Evolutionary conservation across 2,329 filamentous ascomycete genomes (phyloP), one percentile per base, ranked within the genome.

Genomic region (Epichloe glyceriae): DNA sequence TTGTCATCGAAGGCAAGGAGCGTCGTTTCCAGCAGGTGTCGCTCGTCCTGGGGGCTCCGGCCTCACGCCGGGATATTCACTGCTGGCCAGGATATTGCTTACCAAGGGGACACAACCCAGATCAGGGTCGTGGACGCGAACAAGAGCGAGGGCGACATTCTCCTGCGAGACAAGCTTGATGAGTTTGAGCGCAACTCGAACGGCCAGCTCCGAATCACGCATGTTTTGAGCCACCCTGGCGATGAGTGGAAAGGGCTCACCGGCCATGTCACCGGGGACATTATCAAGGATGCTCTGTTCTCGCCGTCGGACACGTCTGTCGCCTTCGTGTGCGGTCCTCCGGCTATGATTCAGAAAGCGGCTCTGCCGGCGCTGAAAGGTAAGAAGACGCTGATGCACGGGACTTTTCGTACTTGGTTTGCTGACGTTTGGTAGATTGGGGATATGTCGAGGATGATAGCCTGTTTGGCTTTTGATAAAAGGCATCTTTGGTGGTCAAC

Each of bases 31-130:
- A 62, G 19, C 67, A 65, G 12, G 66, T 78, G 19, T 70, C 67
- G 0, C 67, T 78, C 8, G 66, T 78, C 2, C 65, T 78, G 74
- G 74, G 1, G 73, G 75, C 0, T 70, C 68, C 1, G 74, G 74
- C 0, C 67, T 78, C 12, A 78, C 74, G 0, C 73, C 74, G 0
- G 74, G 73, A 0, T 79, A 74, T 55, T 66, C 73, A 3, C 63
- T 78, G 2, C 67, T 78, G 26, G 68, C 67, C 1, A 65, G 69
- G 1, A 68, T 75, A 5, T 53, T 73, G 15, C 54, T 61, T 8
- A 58, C 55, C 0, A 42, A 59, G 2, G 59, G 5, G 69, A 73
- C 35, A 52, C 59, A 47, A 71, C 67, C 0, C 53, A 70, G 43
- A 60, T 74, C 6, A 57, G 64, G 3, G 66, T 73, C 0, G 60